Conservation (phyloP, 768 basidiomycete genomes). For the Lactarius deliciosus region DNA sequence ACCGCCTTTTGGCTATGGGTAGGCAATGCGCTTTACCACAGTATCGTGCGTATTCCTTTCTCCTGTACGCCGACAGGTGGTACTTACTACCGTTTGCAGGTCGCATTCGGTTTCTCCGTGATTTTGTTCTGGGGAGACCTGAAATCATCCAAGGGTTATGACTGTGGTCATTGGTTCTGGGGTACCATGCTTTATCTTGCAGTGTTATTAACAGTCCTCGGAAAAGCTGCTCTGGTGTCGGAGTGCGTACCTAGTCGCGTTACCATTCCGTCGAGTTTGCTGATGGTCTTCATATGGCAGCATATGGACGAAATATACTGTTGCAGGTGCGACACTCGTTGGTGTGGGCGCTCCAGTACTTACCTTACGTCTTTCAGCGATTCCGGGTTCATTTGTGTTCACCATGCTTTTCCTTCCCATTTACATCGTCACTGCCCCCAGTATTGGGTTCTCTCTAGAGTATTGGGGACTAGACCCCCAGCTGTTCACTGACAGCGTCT, state of each 20-base stretch:
- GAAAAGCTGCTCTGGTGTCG: constrained; percentile 95
- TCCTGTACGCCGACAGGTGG: background rate
- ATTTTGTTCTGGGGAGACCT: constrained; percentile 93
- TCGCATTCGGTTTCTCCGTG: constrained; percentile 84
- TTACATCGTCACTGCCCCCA: constrained; percentile 84
- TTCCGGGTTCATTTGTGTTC: constrained; percentile 95
- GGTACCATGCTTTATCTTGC: constrained; percentile 94
- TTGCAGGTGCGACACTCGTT: constrained; percentile 58
- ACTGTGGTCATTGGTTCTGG: constrained; percentile 98
- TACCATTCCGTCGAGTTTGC: constrained; percentile 15
- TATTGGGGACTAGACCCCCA: constrained; percentile 88
- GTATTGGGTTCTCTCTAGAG: constrained; percentile 84
- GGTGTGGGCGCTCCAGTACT: constrained; percentile 1
- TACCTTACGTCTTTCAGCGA: constrained; percentile 51
- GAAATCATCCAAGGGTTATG: constrained; percentile 73
- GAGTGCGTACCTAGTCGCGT: constrained; percentile 61
- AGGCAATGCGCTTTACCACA: constrained; percentile 86
- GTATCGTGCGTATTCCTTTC: constrained; percentile 54
- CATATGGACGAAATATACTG: constrained; percentile 99
- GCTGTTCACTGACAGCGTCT: constrained; percentile 83
- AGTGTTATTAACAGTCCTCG: constrained; percentile 90
- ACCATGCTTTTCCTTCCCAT: constrained; percentile 95
- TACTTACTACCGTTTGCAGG: constrained; percentile 42
- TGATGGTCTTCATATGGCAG: constrained; percentile 42
- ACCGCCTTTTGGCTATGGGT: constrained; percentile 93